Evolutionary conservation across 805 yeast genomes (phyloP).

Genomic region (Yamadazyma scolyti): DNA sequence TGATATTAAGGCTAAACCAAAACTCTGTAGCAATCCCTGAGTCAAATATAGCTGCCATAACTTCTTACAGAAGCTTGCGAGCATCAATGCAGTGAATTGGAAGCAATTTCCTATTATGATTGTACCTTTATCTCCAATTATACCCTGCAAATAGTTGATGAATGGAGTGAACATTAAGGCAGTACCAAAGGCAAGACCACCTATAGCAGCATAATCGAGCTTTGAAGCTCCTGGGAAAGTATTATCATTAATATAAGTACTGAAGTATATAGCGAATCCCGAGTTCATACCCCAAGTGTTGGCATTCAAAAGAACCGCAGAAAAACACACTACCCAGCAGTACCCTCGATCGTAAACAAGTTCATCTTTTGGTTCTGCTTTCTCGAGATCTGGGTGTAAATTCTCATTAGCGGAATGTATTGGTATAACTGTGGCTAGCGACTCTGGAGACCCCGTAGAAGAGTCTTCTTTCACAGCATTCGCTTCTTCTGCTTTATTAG

Average conservation of each 20-base stretch:
- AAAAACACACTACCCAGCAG: constrained; percentile 61
- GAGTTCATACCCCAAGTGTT: constrained; percentile 74
- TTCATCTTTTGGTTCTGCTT: constrained; percentile 1
- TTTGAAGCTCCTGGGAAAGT: constrained; percentile 53
- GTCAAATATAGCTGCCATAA: constrained; percentile 67
- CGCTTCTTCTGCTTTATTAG: too few relatives aligned
- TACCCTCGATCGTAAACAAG: constrained; percentile 53
- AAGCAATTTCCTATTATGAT: constrained; percentile 45
- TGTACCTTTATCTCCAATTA: constrained; percentile 37
- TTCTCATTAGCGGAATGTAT: too few relatives aligned
- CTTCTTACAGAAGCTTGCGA: constrained; percentile 52
- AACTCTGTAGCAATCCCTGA: constrained; percentile 64
- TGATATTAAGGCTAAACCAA: constrained; percentile 53
- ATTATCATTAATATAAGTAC: constrained; percentile 49
- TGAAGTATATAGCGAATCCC: constrained; percentile 61
- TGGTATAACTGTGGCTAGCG: too few relatives aligned
- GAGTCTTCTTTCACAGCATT: too few relatives aligned
- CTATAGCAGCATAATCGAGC: constrained; percentile 61
- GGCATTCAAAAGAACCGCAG: constrained; percentile 49
- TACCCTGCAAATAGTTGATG: constrained; percentile 44
- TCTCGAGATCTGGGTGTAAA: too few relatives aligned
- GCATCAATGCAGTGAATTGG: constrained; percentile 52
- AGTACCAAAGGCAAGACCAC: constrained; percentile 62
- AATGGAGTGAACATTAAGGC: constrained; percentile 53
- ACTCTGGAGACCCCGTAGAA: too few relatives aligned